These are phyloP conservation scores for Halenospora varia DNA, from an alignment of 495 filamentous ascomycete genomes.

Conservation along the genomic window DNA sequence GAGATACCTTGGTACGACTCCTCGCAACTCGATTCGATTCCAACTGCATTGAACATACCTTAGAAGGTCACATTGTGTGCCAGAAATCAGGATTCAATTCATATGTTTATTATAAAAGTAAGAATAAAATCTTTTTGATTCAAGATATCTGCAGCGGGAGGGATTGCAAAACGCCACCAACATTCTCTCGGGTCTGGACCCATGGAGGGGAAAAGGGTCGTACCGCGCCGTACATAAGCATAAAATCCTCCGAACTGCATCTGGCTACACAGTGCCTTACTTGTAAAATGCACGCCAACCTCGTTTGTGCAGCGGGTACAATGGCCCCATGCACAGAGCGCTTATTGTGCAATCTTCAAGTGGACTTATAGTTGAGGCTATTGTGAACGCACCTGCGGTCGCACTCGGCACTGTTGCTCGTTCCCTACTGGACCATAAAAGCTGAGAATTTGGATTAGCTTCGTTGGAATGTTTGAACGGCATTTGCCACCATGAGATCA, in stretches of 20 bases:
- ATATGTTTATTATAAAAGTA: not conserved
- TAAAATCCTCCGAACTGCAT: not conserved
- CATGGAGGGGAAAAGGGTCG: not conserved
- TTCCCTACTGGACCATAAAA: too few relatives aligned
- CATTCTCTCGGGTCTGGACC: not conserved
- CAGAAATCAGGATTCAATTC: not conserved
- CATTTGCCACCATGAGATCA: not conserved
- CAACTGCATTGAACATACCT: not conserved
- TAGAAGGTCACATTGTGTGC: not conserved
- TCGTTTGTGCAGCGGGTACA: not conserved
- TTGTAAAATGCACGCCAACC: not conserved
- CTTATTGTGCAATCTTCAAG: not conserved
- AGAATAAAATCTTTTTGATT: not conserved
- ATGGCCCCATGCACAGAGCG: not conserved
- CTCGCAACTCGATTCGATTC: not conserved
- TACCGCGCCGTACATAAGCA: constrained; percentile 1
- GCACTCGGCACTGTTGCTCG: not conserved
- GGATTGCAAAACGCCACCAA: not conserved
- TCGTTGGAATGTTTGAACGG: not conserved
- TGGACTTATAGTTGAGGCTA: not conserved
- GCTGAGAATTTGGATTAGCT: too few relatives aligned
- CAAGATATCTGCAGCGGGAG: not conserved
- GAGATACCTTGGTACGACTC: not conserved
- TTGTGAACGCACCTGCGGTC: not conserved
- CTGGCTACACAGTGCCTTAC: not conserved